Evolutionary conservation across 805 yeast genomes (phyloP), one percentile per base, ranked within the genome.

Genomic region (Priceomyces melissophilus): DNA sequence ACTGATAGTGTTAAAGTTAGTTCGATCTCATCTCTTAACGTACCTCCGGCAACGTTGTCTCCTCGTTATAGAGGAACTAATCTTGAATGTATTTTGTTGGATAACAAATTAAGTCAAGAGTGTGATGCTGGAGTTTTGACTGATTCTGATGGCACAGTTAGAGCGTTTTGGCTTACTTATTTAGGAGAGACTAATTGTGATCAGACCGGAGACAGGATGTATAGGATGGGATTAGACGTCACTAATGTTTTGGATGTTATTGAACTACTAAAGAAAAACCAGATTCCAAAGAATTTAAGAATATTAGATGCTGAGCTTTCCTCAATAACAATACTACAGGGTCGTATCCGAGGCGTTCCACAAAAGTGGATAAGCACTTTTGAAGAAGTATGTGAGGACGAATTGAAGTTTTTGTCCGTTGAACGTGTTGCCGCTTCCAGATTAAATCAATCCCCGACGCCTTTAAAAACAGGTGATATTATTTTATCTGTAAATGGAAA

Each of bases 61-160:
- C 96, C 96, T 17, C 77, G 93, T 44, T 89, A 86, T 61, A 77
- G 95, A 55, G 96, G 89, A 4, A 82, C 90, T 3, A 88, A 88
- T 55, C 63, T 88, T 35, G 96, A 87, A 54, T 81, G 88, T 23
- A 69, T 87, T 16, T 69, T 85, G 10, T 74, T 87, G 32, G 96
- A 90, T 54, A 82, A 87, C 30, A 79, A 78, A 41, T 61, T 83
- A 37, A 78, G 87, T 36, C 78, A 78, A 33, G 87, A 84, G 46
- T 87, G 95, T 62, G 78, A 76, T 20, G 76, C 93, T 3, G 97
- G 96, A 50, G 75, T 88, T 3, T 61, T 90, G 32, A 82, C 85
- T 3, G 89, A 86, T 57, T 61, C 73, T 32, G 85, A 84, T 53
- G 97, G 96, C 10, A 76, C 82, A 0, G 76, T 90, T 10, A 76